Evolutionary conservation across 768 basidiomycete species (phyloP), one percentile per base, ranked within the genome.

Genomic region (Holtermannia corniformis): DNA sequence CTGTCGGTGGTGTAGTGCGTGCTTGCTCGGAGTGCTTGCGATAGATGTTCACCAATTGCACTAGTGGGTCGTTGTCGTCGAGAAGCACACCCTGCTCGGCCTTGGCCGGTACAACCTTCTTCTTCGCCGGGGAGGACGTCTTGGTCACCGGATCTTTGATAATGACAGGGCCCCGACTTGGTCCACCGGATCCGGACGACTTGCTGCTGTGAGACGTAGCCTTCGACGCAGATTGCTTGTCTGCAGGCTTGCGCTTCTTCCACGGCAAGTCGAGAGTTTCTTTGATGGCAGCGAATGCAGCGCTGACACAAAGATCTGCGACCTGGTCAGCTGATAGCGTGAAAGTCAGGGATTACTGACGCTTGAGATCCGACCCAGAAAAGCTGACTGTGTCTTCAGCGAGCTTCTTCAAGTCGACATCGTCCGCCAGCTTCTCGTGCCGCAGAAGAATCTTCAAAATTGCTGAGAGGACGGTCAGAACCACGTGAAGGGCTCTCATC

Each of bases 351-450:
- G 28, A 20, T 3, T 0, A 76, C 86, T 66, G 54, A 93, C 91
- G 88, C 72, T 93, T 95, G 54, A 96, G 76, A 71, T 96, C 91
- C 23, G 90, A 93, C 14, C 91, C 91, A 52, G 91, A 96, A 72
- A 90, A 96, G 49, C 80, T 81, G 21, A 68, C 70, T 4, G 70
- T 71, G 20, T 62, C 58, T 24, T 56, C 50, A 1, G 65, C 65
- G 10, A 71, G 43, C 32, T 61, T 54, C 14, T 59, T 50, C 11
- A 68, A 47, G 47, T 69, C 62, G 4, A 71, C 65, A 44, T 68
- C 64, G 3, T 57, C 57, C 2, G 43, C 64, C 16, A 92, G 73
- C 0, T 61, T 74, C 72, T 96, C 91, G 59, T 88, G 84, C n/a
- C 84, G 80, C 22, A 93, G 77, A 32, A 90, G 75, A 54, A 96